Percentiles rank a stretch among this genome's conserved stretches.
These are phyloP conservation scores for Ocimum tenuiflorum DNA, from an alignment of 257 asterid genomes.

Conservation along the genomic window DNA sequence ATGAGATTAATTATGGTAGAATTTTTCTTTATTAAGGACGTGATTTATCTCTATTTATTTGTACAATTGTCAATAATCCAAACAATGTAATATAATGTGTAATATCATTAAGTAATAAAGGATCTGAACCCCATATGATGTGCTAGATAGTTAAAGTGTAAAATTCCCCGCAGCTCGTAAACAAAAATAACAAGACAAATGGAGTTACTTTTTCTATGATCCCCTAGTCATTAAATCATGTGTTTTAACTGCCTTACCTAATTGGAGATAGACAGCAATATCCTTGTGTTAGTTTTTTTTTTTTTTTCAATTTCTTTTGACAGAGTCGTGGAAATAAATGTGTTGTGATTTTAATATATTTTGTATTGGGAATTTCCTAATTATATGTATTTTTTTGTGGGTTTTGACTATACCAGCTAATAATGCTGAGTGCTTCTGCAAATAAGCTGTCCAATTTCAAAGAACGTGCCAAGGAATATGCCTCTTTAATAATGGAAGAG, in stretches of 20 bases:
- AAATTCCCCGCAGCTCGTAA: neutral
- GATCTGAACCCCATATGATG: too few relatives aligned
- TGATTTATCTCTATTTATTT: too few relatives aligned
- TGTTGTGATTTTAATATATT: neutral
- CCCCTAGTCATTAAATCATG: constrained; percentile 1
- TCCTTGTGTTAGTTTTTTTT: neutral
- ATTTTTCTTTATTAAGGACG: too few relatives aligned
- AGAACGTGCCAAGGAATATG: constrained; percentile 83
- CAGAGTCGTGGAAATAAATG: constrained; percentile 4
- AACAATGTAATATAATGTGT: too few relatives aligned
- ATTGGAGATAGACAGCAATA: constrained; percentile 12
- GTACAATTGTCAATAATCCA: too few relatives aligned
- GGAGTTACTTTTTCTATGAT: neutral
- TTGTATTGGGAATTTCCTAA: neutral
- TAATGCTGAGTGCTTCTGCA: constrained; percentile 87
- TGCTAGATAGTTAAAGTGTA: neutral
- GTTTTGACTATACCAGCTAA: constrained; percentile 48
- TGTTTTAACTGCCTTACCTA: constrained; percentile 18
- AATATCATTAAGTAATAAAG: too few relatives aligned
- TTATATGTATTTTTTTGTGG: neutral
- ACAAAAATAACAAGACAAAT: neutral
- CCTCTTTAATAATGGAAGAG: constrained; percentile 86
- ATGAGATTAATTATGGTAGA: too few relatives aligned
- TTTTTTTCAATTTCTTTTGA: neutral
- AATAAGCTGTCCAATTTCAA: constrained; percentile 77